Evolutionary conservation across 441 rosid genomes (phyloP), one percentile per base, ranked within the genome.

Genomic region (Pelargonium hybrid): DNA sequence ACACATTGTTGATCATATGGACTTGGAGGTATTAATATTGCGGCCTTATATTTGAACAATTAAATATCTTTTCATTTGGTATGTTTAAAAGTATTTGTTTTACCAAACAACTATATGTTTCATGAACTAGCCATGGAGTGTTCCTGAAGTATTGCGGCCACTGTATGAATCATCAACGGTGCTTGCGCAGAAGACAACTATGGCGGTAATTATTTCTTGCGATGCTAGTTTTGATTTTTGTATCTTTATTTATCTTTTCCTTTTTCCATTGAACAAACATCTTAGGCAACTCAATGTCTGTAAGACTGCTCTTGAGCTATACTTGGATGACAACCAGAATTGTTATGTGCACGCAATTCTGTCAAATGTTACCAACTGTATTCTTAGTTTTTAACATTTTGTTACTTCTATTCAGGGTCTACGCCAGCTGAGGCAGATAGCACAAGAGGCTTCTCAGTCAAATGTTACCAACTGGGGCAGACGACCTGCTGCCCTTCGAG

Each of bases 131-230:
- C 93, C 94, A 5, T 92, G 98, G 99, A 92, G 93, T 71, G 99
- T 92, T 73, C 99, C 99, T 0, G 99, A 94, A 81, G 99, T 94
- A 67, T 84, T 94, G 67, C 88, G 97, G 11, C 96, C 99, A 1
- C 92, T 90, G n/a, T 95, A 95, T 29, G 93, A 90, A 81, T 95
- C 99, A 54, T 89, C 96, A 1, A 92, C 86, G 87, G 86, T 88
- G 9, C 85, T 94, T 23, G 99, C 99, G 5, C 99, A 92, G 76
- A 92, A 89, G 79, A 84, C 86, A 84, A 94, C 99, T 9, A 90
- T 94, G 37, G 85, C 93, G 65, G 99, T 94, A 23, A 0, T 23
- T 23, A 23, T 23, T 23, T 23, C 26, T 23, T 23, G 26, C 26
- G 26, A 2, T 23, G 26, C 2, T 23, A 23, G 26, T 23, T 23